Percentiles rank a stretch among this genome's conserved stretches.
phyloP scores from a whole-genome alignment of 1,284 basidiomycete species.

The Rhodotorula sp. region DNA sequence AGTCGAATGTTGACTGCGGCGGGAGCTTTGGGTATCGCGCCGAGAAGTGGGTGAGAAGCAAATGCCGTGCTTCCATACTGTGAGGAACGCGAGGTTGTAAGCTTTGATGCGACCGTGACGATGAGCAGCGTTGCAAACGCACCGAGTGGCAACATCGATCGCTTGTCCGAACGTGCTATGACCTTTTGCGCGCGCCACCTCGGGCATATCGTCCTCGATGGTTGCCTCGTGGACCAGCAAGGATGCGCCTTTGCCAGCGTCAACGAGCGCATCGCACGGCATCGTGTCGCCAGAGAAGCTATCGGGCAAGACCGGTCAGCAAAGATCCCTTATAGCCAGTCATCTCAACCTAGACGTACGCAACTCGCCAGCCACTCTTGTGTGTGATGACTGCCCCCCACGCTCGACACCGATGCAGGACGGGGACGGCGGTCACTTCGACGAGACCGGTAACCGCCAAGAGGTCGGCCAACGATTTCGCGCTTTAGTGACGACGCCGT shows the following conservation, averaged over 20 bases:
- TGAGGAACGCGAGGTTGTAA: not conserved
- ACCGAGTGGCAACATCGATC: conserved; percentile 69
- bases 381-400: conserved; percentile 70
- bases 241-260: conserved; percentile 67
- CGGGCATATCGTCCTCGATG: conserved; percentile 68
- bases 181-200: conserved; percentile 69
- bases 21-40: conserved; percentile 88
- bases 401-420: conserved; percentile 68
- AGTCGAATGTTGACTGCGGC: conserved; percentile 23
- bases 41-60: conserved; percentile 91
- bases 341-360: conserved; percentile 62
- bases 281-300: conserved; percentile 81
- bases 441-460: conserved; percentile 38
- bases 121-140: conserved; percentile 35
- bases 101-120: not conserved
- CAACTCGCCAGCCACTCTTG: conserved; percentile 72
- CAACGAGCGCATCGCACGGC: conserved; percentile 67
- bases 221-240: conserved; percentile 93
- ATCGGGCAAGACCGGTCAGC: conserved; percentile 26
- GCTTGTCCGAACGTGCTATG: conserved; percentile 90
- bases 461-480: conserved; percentile 12
- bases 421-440: conserved; percentile 57
- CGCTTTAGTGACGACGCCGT: not conserved
- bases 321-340: no score
- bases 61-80: conserved; percentile 77